Evolutionary conservation across 805 yeast species (phyloP).

Genomic region (Candida golubevii): DNA sequence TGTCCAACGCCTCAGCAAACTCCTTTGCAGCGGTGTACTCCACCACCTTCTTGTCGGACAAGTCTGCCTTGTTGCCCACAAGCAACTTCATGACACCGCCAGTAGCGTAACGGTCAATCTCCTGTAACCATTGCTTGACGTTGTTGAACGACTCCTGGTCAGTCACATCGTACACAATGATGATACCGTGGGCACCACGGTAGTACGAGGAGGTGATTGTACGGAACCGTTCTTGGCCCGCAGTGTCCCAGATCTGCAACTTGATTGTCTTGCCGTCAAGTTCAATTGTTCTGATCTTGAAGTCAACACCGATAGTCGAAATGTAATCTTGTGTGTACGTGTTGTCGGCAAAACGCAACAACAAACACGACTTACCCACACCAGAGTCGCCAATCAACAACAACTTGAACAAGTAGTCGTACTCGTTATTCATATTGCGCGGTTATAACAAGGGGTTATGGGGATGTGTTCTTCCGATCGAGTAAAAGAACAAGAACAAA

Average conservation of each 20-base stretch:
- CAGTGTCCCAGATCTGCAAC: conserved; percentile 99
- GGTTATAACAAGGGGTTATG: not conserved
- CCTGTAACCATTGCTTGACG: conserved; percentile 98
- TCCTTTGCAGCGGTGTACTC: conserved; percentile 96
- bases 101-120: conserved; percentile 96
- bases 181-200: conserved; percentile 98
- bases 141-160: conserved; percentile 95
- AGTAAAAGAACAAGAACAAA: too few relatives aligned
- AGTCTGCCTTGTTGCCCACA: conserved; percentile 95
- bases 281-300: conserved; percentile 84
- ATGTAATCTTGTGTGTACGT: conserved; percentile 96
- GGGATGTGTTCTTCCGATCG: too few relatives aligned
- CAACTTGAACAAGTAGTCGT: conserved; percentile 95
- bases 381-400: conserved; percentile 97
- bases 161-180: conserved; percentile 95
- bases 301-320: conserved; percentile 97
- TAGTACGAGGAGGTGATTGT: conserved; percentile 96
- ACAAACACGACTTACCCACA: conserved; percentile 94
- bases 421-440: conserved; percentile 72
- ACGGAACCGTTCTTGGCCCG: conserved; percentile 97
- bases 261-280: conserved; percentile 96
- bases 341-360: conserved; percentile 94
- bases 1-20: conserved; percentile 91
- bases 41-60: conserved; percentile 89
- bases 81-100: conserved; percentile 94